Conservation (phyloP, 2,329 filamentous ascomycete species). For the Penicillium digitatum region DNA sequence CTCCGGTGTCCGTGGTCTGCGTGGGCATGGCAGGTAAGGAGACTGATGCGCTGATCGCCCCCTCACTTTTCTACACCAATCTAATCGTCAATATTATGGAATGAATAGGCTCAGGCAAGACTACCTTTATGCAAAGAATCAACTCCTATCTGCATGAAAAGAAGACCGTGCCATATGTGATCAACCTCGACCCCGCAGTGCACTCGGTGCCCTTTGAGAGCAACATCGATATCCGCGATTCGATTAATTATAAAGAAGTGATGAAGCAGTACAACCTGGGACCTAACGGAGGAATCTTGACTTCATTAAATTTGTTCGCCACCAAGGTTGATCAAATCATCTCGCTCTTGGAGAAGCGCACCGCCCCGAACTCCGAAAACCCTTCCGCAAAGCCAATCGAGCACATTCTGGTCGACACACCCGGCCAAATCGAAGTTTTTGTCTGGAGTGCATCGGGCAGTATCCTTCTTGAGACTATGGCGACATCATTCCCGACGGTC, state of each 20-base stretch:
- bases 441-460: constrained; percentile 96
- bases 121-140: constrained; percentile 99
- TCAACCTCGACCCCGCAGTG: constrained; percentile 96
- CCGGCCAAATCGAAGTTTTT: constrained; percentile 97
- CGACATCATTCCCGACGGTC: constrained; percentile 91
- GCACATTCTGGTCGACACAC: constrained; percentile 89
- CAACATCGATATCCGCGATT: constrained; percentile 98
- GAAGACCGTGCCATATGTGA: constrained; percentile 80
- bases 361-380: constrained; percentile 53
- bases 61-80: not conserved
- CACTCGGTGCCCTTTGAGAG: constrained; percentile 88
- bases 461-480: constrained; percentile 87
- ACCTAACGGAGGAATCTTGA: constrained; percentile 94
- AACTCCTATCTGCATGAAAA: constrained; percentile 85
- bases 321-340: constrained; percentile 98
- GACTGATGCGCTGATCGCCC: not conserved
- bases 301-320: constrained; percentile 90
- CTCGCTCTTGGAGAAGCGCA: constrained; percentile 81
- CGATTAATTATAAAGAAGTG: constrained; percentile 98
- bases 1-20: constrained; percentile 74
- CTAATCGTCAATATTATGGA: constrained; percentile 4
- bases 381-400: constrained; percentile 58
- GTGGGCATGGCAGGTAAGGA: constrained; percentile 86
- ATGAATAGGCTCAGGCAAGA: constrained; percentile 79
- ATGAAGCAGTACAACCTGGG: constrained; percentile 99